phyloP scores from a whole-genome alignment of 768 basidiomycete genomes.

The Tephrocybe sp. region DNA sequence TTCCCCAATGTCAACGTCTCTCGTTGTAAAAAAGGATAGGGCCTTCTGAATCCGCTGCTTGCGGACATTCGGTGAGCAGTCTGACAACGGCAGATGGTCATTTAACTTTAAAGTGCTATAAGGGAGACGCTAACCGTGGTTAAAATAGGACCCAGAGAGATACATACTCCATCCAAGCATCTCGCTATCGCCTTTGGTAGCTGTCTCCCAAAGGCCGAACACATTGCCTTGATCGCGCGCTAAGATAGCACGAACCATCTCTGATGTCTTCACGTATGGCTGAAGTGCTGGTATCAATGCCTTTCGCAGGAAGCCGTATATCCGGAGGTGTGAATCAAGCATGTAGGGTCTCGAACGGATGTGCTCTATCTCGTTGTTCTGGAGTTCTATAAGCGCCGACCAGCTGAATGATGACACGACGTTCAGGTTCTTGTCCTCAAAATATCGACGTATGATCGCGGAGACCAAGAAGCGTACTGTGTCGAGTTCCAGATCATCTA shows the following conservation, averaged over 20 bases:
- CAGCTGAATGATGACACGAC: constrained; percentile 28
- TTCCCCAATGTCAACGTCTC: constrained; percentile 43
- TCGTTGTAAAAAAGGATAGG: constrained; percentile 45
- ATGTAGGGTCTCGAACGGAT: constrained; percentile 45
- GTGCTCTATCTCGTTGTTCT: constrained; percentile 54
- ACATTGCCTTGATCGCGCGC: constrained; percentile 63
- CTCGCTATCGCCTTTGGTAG: constrained; percentile 43
- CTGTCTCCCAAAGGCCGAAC: constrained; percentile 67
- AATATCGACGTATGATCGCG: constrained; percentile 44
- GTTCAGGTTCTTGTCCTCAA: constrained; percentile 27
- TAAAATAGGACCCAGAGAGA: constrained; percentile 62
- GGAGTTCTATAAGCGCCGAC: constrained; percentile 51
- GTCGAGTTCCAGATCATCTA: constrained; percentile 57
- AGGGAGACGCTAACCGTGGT: constrained; percentile 47
- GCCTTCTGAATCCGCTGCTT: constrained; percentile 44
- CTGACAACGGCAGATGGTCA: constrained; percentile 31
- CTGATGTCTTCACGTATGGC: constrained; percentile 36
- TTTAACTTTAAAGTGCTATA: not conserved
- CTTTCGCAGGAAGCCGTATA: constrained; percentile 51
- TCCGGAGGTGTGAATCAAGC: constrained; percentile 48
- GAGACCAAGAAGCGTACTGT: constrained; percentile 55
- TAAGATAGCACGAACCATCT: constrained; percentile 50
- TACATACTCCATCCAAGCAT: constrained; percentile 70
- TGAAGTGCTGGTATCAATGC: constrained; percentile 26
- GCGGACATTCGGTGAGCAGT: constrained; percentile 50